Conservation (phyloP, 164 flowering plant genomes). For the Brasenia schreberi region DNA sequence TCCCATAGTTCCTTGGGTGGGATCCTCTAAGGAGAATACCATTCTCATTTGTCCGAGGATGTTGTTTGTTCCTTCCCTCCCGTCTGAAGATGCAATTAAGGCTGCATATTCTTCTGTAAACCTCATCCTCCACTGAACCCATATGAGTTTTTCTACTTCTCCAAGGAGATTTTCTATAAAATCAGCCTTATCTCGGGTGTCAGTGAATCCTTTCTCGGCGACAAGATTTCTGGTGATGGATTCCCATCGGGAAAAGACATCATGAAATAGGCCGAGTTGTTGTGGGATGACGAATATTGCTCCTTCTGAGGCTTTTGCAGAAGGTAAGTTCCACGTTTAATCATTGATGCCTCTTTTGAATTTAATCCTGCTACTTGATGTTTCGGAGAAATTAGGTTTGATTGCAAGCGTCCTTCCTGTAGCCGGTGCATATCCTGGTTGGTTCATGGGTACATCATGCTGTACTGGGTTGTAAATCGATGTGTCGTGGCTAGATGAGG, state of each 20-base stretch:
- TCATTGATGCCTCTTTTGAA: not conserved
- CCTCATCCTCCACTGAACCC: slow-evolving; percentile 4
- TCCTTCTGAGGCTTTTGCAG: not conserved
- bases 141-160: too few species aligned
- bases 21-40: slow-evolving; percentile 1
- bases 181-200: slow-evolving; percentile 1
- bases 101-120: not conserved
- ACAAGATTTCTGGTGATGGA: too few species aligned
- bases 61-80: not conserved
- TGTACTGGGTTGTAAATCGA: too few species aligned
- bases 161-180: not conserved
- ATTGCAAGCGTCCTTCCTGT: not conserved
- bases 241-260: too few species aligned
- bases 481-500: too few species aligned
- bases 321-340: not conserved
- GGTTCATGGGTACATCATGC: too few species aligned
- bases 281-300: slow-evolving; percentile 1
- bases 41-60: slow-evolving; percentile 1
- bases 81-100: not conserved
- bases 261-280: not conserved
- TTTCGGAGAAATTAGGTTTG: not conserved
- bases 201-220: too few species aligned
- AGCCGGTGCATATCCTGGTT: not conserved
- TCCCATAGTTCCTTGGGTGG: not conserved
- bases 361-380: not conserved